phyloP scores from a whole-genome alignment of 2,329 filamentous ascomycete species.

The Tolypocladium capitatum region DNA sequence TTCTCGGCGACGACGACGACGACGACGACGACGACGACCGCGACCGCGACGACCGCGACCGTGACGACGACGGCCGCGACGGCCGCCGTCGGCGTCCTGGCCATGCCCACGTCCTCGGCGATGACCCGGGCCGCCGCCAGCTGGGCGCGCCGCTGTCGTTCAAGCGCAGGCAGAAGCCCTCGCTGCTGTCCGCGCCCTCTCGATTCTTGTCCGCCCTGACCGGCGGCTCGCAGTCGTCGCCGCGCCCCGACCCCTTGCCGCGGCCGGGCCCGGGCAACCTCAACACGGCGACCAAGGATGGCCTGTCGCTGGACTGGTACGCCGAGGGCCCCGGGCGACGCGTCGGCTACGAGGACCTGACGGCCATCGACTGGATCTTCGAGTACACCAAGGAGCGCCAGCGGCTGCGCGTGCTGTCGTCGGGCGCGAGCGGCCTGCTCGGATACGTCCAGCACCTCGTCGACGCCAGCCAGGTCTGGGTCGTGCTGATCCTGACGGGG shows the following conservation, averaged over 20 bases:
- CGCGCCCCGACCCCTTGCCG: conserved; percentile 4
- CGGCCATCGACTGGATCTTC: conserved; percentile 98
- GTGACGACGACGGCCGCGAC: too few relatives aligned
- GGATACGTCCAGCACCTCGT: conserved; percentile 61
- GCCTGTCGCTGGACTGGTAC: conserved; percentile 62
- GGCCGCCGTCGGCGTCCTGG: too few relatives aligned
- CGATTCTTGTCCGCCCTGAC: conserved; percentile 34
- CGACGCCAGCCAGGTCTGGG: conserved; percentile 85
- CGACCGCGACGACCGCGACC: too few relatives aligned
- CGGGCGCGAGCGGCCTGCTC: conserved; percentile 54
- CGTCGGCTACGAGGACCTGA: conserved; percentile 91
- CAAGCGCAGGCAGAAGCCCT: conserved; percentile 52
- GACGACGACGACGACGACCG: conserved; percentile 11
- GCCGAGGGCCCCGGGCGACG: conserved; percentile 76
- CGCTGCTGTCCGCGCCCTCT: conserved; percentile 30
- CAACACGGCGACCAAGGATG: conserved; percentile 28
- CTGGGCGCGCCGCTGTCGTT: conserved; percentile 48
- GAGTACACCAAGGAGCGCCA: conserved; percentile 95
- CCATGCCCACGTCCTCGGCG: conserved; percentile 29
- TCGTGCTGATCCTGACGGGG: conserved; percentile 75
- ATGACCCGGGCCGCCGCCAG: conserved; percentile 41
- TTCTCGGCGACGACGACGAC: conserved; percentile 27
- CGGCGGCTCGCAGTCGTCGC: background rate
- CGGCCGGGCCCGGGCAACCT: conserved; percentile 3
- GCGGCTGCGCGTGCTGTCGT: conserved; percentile 62